phyloP scores from a whole-genome alignment of 2,329 filamentous ascomycete species.

The Drechslera avenae region DNA sequence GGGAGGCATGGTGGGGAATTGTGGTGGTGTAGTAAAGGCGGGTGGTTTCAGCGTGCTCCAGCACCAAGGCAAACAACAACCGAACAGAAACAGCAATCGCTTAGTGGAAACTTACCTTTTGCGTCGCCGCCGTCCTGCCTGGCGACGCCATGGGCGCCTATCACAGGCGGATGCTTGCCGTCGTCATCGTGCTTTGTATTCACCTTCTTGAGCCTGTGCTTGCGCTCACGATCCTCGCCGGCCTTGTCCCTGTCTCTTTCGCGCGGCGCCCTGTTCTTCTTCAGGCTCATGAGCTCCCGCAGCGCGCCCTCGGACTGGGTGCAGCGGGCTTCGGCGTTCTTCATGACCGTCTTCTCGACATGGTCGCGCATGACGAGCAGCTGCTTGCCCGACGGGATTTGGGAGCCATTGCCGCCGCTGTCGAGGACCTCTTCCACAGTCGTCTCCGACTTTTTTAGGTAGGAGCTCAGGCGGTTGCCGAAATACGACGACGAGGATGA shows the following conservation, averaged over 20 bases:
- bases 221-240: conserved; percentile 54
- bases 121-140: conserved; percentile 67
- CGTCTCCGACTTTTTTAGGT: conserved; percentile 62
- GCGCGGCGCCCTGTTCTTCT: conserved; percentile 65
- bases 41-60: not conserved
- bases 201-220: conserved; percentile 58
- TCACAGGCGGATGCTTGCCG: conserved; percentile 64
- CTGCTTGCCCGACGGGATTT: conserved; percentile 63
- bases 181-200: conserved; percentile 79
- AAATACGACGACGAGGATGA: conserved; percentile 62
- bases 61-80: not conserved
- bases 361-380: conserved; percentile 68
- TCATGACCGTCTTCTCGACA: conserved; percentile 62
- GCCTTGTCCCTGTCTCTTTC: conserved; percentile 57
- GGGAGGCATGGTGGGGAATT: conserved; percentile 2
- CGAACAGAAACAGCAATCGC: not conserved
- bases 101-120: conserved; percentile 52
- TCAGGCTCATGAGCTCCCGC: conserved; percentile 68
- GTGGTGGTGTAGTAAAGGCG: not conserved
- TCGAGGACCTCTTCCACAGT: conserved; percentile 74
- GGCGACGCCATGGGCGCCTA: conserved; percentile 67
- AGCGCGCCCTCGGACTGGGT: conserved; percentile 74
- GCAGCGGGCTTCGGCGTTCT: conserved; percentile 58
- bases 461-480: conserved; percentile 61
- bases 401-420: conserved; percentile 59